Evolutionary conservation across 441 rosid species (phyloP), one percentile per base, ranked within the genome.

Genomic region (Corymbia citriodora): DNA sequence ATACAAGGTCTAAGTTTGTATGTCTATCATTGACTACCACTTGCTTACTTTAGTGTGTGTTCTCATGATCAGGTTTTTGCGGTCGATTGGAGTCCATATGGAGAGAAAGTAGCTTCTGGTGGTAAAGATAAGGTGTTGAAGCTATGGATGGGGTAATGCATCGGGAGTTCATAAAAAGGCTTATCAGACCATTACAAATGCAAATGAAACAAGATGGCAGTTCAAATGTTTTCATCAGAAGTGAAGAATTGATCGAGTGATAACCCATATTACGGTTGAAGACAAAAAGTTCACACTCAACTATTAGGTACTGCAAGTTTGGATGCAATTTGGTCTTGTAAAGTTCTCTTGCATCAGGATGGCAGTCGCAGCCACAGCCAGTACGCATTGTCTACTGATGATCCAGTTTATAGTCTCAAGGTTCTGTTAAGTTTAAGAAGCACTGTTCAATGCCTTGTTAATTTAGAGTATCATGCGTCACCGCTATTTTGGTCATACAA

Each of bases 71-170:
- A 98, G 97, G 99, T 97, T 88, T 98, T 91, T 88, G 97, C 98
- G 5, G 99, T 98, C 91, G 99, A 98, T 91, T 98, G 99, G 99
- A 98, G 99, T 94, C 99, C 99, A 25, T 97, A 97, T 90, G 99
- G 98, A 31, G 98, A 98, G 96, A 97, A 98, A 94, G 99, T 97
- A 52, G 99, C 96, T 52, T 98, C 99, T 27, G 99, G 99, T 70
- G 99, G 99, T 81, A 96, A 96, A 91, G 99, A 98, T 88, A 94
- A 93, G 94, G 98, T 96, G 33, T 90, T 97, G 95, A 97, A 98
- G 94, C 93, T 98, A 81, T 97, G 99, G 99, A 96, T 97, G 96
- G 98, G 99, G 21, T 98, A 94, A n/a, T 31, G 65, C 57, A n/a
- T 29, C 12, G 29, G 63, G 93, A 89, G 65, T 59, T 63, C 33